Conservation (phyloP, 2,329 filamentous ascomycete genomes). For the Alternaria metachromatica region DNA sequence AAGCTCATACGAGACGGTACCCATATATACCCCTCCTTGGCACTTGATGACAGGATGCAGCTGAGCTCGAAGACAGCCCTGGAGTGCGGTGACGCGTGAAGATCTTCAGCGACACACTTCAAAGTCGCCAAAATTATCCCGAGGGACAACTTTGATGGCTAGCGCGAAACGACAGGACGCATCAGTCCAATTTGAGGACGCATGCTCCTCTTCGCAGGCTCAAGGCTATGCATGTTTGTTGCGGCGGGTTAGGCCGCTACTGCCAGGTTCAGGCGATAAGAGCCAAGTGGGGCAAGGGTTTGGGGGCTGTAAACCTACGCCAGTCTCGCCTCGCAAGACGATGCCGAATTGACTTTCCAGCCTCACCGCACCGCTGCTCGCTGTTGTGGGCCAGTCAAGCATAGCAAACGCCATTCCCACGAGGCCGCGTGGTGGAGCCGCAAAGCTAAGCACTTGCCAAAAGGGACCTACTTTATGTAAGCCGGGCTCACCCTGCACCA, state of each 20-base stretch:
- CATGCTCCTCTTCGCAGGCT: background rate
- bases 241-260: background rate
- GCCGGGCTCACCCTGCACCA: background rate
- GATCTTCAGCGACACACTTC: background rate
- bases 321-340: background rate
- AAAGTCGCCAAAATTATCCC: background rate
- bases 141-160: background rate
- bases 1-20: background rate
- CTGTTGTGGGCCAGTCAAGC: background rate
- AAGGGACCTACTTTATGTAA: background rate
- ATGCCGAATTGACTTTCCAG: background rate
- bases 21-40: background rate
- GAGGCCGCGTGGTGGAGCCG: background rate
- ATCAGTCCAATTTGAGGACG: background rate
- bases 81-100: background rate
- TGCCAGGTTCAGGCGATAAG: background rate
- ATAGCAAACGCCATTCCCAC: background rate
- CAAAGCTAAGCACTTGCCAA: background rate
- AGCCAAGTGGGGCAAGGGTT: background rate
- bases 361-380: background rate
- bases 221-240: background rate
- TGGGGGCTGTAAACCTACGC: background rate
- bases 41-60: background rate
- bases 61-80: background rate
- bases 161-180: background rate